Base-by-base conservation (phyloP, 805 yeast genomes). In the Ogataea allantospora region DNA sequence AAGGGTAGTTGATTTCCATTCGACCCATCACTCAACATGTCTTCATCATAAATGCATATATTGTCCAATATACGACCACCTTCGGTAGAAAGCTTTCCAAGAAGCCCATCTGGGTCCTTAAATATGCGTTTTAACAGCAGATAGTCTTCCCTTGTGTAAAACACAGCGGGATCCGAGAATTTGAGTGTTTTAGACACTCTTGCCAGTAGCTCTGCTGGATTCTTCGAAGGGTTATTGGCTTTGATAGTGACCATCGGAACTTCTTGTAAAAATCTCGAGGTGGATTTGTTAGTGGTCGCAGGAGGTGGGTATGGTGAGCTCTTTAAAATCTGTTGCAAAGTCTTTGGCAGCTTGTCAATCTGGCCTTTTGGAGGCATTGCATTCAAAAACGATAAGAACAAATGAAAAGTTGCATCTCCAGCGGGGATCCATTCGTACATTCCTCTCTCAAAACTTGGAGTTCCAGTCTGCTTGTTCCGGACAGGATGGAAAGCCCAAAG, bases 331-430 rank as follows among this genome's bases (percentile, higher is more conserved):
- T 78, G 70, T 50, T 82, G 87, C 37, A 87, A 65, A 1, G 83
- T 66, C 48, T 75, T 75, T 29, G 95, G 95, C 28, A 86, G 62
- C 18, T 69, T 65, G 24, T 74, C 78, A 12, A 53, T 36, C 33
- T 73, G 68, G 43, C 78, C 86, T 36, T 75, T 73, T 13, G 77
- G 80, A 1, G 86, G 71, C 79, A 85, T 82, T 13, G 95, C 79
- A 45, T 89, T 73, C 42, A 88, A 62, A 51, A 87, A 88, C 2
- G 95, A 75, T 22, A 87, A 62, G 16, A 87, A 67, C 21, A 88
- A 60, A 59, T 88, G 97, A 53, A 85, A 83, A 64, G 87, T 75
- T 0, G 96, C 96, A 55, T 85, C 87, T 5, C 93, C 80, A 2
- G 88, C 86, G 2, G 84, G 78, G 27, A 80, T 67, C 95, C 95